These are phyloP conservation scores for Lipomyces chichibuensis DNA, from an alignment of 805 yeast genomes.

Conservation along the genomic window DNA sequence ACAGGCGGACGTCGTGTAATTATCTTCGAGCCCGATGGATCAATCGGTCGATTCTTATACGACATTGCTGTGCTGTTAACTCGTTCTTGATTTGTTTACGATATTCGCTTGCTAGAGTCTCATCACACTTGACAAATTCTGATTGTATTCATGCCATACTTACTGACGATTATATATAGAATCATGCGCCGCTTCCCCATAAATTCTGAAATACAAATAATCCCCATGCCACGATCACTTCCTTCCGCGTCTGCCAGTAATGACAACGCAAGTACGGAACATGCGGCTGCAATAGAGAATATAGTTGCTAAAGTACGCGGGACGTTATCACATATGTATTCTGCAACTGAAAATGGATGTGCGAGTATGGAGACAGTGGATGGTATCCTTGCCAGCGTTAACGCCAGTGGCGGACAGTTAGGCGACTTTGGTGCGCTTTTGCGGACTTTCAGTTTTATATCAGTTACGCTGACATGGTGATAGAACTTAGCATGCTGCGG, in stretches of 20 bases:
- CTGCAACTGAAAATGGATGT: neutral
- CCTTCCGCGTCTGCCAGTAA: neutral
- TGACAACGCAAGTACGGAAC: neutral
- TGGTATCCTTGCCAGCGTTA: neutral
- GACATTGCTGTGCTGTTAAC: too few species aligned
- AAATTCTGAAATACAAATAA: neutral
- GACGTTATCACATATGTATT: neutral
- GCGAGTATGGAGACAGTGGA: neutral
- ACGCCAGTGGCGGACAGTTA: neutral
- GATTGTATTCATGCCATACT: neutral
- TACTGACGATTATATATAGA: neutral
- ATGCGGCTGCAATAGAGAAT: neutral
- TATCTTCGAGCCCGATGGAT: too few species aligned
- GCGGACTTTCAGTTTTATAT: neutral
- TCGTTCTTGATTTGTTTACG: too few species aligned
- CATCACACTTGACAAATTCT: neutral
- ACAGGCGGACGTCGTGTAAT: too few species aligned
- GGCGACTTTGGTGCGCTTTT: neutral
- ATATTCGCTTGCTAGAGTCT: too few species aligned
- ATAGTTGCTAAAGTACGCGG: neutral
- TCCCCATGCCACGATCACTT: neutral
- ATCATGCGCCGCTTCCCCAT: neutral
- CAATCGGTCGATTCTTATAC: too few species aligned
- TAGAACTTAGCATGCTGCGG: constrained; percentile 4
- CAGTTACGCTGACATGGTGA: neutral